Evolutionary conservation across 176 grass and related monocot species (phyloP), one percentile per base, ranked within the genome.

Genomic region (Zoysia japonica): DNA sequence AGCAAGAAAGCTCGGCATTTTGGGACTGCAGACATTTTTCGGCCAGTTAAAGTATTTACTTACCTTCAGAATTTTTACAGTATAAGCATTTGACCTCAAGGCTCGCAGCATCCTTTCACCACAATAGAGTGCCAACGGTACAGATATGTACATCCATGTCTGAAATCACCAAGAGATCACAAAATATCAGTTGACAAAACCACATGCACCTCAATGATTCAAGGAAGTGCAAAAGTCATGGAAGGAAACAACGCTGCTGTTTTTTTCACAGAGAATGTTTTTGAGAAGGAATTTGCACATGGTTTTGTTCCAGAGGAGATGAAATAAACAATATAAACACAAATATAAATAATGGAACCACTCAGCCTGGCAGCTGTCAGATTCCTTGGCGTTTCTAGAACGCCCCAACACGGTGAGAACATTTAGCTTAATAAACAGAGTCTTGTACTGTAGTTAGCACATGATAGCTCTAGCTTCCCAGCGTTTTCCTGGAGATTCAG

Each of bases 71-170:
- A 99, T 95, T 72, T 95, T 95, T 17, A 93, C 96, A 15, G 86
- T 45, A 71, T 95, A 94, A 67, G 90, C 96, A 40, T 95, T 99
- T 20, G 96, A 99, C 48, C 96, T 89, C 41, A 99, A 72, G 68
- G 90, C 92, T 78, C 96, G 72, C 9, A 99, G 80, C 62, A 80
- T 89, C 80, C 96, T 80, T 45, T 95, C 96, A 50, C 96, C 96
- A 1, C 90, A 79, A 39, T 99, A 99, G 44, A 95, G 69, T 12
- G 82, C 42, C 86, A 99, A 78, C 0, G 96, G 96, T 54, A 99
- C 72, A 11, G 92, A 84, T 67, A 99, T 93, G 88, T 99, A 99
- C 90, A 99, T 99, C 96, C 96, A 99, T 88, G 96, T 99, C 96
- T 99, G 89, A 45, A 85, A 84, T 64, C 44, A 74, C 39, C 77